Evolutionary conservation across 2,329 filamentous ascomycete species (phyloP).

Genomic region (Rhinocladiella mackenziei): DNA sequence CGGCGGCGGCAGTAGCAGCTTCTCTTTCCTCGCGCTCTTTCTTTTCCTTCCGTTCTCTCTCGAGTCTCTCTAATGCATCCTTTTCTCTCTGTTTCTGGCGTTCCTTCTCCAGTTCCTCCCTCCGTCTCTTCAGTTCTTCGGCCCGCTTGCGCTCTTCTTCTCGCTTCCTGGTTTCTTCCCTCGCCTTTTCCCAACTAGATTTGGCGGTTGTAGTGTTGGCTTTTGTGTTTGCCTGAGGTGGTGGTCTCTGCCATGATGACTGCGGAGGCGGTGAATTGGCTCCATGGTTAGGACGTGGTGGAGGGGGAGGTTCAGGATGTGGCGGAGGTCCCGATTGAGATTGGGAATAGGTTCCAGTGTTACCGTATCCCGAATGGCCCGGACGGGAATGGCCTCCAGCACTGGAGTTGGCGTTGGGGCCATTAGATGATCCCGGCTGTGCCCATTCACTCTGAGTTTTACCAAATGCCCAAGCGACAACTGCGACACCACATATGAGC

Average conservation of each 20-base stretch:
- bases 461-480: conserved; percentile 74
- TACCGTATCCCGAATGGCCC: conserved; percentile 13
- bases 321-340: conserved; percentile 10
- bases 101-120: conserved; percentile 28
- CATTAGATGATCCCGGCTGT: conserved; percentile 4
- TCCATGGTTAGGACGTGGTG: conserved; percentile 11
- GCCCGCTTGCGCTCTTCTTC: conserved; percentile 30
- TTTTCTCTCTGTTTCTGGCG: conserved; percentile 29
- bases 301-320: conserved; percentile 10
- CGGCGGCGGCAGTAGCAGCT: conserved; percentile 33
- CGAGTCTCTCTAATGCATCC: conserved; percentile 27
- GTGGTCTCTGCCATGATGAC: conserved; percentile 29
- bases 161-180: conserved; percentile 31
- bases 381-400: conserved; percentile 8
- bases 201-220: conserved; percentile 25
- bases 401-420: conserved; percentile 6
- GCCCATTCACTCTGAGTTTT: conserved; percentile 55
- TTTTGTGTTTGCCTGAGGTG: conserved; percentile 24
- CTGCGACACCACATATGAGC: conserved; percentile 66
- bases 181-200: conserved; percentile 31
- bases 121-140: conserved; percentile 27
- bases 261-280: conserved; percentile 25
- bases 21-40: conserved; percentile 35
- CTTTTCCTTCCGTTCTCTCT: conserved; percentile 33
- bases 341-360: conserved; percentile 11